Percentiles rank a stretch among this genome's conserved stretches.
These are phyloP conservation scores for Boletus barrowsii DNA, from an alignment of 768 basidiomycete genomes.

Conservation along the genomic window DNA sequence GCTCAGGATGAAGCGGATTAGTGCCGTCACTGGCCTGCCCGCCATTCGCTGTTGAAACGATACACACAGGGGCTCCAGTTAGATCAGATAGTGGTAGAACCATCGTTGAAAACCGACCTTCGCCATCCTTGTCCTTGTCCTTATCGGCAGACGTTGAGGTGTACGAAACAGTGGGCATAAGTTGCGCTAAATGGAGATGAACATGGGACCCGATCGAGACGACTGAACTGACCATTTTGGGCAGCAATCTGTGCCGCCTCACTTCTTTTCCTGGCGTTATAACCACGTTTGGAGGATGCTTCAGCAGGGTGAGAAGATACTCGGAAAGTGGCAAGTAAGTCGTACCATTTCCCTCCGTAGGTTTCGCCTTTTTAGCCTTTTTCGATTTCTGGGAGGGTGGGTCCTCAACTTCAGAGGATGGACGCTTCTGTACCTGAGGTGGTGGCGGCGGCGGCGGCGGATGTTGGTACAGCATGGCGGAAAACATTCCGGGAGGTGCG, in stretches of 20 bases:
- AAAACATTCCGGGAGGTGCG: conserved; percentile 23
- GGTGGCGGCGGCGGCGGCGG: conserved; percentile 25
- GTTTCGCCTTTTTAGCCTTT: conserved; percentile 41
- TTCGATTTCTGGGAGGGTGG: conserved; percentile 45
- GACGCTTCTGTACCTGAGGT: conserved; percentile 35
- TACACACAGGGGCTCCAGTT: conserved; percentile 25
- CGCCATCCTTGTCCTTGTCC: conserved; percentile 44
- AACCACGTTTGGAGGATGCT: conserved; percentile 59
- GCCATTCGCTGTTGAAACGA: conserved; percentile 32
- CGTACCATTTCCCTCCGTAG: conserved; percentile 34
- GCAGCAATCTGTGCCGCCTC: conserved; percentile 65
- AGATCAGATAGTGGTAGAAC: neutral
- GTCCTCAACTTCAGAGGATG: conserved; percentile 38
- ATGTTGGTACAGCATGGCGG: conserved; percentile 30
- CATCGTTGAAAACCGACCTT: conserved; percentile 30
- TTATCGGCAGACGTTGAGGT: conserved; percentile 36
- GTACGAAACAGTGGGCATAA: conserved; percentile 45
- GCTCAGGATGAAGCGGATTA: conserved; percentile 53
- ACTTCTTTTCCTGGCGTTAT: conserved; percentile 68
- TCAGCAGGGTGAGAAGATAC: conserved; percentile 12
- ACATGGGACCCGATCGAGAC: conserved; percentile 7
- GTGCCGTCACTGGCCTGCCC: conserved; percentile 26
- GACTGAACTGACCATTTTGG: conserved; percentile 50
- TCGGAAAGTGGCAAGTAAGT: conserved; percentile 2
- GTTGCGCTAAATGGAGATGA: conserved; percentile 37